Evolutionary conservation across 345 rosid species (phyloP).

Genomic region (Rhodamnia rubescens): DNA sequence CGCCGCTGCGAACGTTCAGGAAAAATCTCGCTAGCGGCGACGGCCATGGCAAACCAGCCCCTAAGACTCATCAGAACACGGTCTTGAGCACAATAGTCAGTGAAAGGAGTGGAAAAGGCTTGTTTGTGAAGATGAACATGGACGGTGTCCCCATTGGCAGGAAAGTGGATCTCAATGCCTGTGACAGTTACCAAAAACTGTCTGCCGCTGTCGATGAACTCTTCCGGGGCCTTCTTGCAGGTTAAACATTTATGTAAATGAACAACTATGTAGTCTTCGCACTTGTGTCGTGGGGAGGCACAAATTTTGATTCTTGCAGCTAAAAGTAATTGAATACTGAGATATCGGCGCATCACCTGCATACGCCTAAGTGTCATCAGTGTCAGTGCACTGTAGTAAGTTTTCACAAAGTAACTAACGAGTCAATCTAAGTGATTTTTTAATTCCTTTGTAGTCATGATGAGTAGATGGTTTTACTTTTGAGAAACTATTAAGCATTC

Average conservation of each 20-base stretch:
- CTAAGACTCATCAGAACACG: constrained; percentile 26
- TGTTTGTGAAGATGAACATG: constrained; percentile 91
- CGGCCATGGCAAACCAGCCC: constrained; percentile 42
- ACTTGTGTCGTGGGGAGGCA: background rate
- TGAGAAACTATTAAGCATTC: background rate
- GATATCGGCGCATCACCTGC: background rate
- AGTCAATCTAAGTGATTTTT: background rate
- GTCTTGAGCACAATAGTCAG: constrained; percentile 20
- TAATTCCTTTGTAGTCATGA: background rate
- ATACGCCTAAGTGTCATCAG: background rate
- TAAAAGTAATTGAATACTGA: background rate
- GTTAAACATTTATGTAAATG: constrained; percentile 9
- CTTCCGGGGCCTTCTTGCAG: constrained; percentile 91
- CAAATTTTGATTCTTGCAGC: background rate
- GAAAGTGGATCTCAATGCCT: constrained; percentile 83
- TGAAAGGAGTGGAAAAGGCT: constrained; percentile 33
- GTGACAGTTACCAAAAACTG: constrained; percentile 68
- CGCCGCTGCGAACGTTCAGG: constrained; percentile 85
- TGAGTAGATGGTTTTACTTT: background rate
- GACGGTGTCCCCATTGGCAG: constrained; percentile 96
- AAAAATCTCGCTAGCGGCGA: constrained; percentile 55
- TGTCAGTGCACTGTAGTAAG: background rate
- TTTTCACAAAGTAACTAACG: background rate
- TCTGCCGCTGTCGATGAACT: constrained; percentile 80
- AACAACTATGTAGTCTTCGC: background rate